Percentiles rank a stretch among this genome's conserved stretches.
phyloP scores from a whole-genome alignment of 768 basidiomycete genomes.

The Lactarius sanguifluus region DNA sequence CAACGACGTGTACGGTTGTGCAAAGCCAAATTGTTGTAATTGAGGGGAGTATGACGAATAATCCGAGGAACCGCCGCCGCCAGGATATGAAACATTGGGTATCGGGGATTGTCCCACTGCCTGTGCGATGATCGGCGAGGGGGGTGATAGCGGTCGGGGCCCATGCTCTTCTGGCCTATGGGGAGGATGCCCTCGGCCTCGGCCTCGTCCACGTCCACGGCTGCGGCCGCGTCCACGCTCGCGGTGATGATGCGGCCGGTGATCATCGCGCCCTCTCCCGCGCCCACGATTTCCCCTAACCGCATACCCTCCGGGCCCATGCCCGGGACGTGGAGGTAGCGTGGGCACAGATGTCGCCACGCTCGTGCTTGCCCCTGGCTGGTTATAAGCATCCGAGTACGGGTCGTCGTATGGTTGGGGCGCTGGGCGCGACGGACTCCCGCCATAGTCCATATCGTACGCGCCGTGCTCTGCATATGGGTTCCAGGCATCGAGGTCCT shows the following conservation, averaged over 20 bases:
- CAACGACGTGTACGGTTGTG: slow-evolving; percentile 21
- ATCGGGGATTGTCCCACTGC: slow-evolving; percentile 44
- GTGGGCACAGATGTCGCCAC: background rate
- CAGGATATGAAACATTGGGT: slow-evolving; percentile 25
- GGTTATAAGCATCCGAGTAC: slow-evolving; percentile 44
- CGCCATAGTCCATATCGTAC: slow-evolving; percentile 58
- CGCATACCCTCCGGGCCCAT: slow-evolving; percentile 24
- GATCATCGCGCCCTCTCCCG: slow-evolving; percentile 33
- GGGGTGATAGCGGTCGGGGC: slow-evolving; percentile 41
- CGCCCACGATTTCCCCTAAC: slow-evolving; percentile 38
- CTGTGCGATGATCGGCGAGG: slow-evolving; percentile 48
- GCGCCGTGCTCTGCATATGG: slow-evolving; percentile 67
- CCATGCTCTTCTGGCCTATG: slow-evolving; percentile 36
- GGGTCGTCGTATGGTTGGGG: slow-evolving; percentile 82
- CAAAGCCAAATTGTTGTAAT: slow-evolving; percentile 20
- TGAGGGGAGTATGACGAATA: slow-evolving; percentile 22
- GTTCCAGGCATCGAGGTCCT: slow-evolving; percentile 54
- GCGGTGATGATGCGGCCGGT: slow-evolving; percentile 33
- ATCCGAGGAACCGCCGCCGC: slow-evolving; percentile 21
- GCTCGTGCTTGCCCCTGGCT: slow-evolving; percentile 14
- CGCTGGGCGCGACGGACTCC: slow-evolving; percentile 57
- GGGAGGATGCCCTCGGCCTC: slow-evolving; percentile 13
- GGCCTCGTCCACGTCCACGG: slow-evolving; percentile 34
- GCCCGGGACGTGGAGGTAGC: background rate
- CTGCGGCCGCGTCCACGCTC: slow-evolving; percentile 31